Conservation (phyloP, 2,329 filamentous ascomycete genomes). For the Cladosporium sp. region DNA sequence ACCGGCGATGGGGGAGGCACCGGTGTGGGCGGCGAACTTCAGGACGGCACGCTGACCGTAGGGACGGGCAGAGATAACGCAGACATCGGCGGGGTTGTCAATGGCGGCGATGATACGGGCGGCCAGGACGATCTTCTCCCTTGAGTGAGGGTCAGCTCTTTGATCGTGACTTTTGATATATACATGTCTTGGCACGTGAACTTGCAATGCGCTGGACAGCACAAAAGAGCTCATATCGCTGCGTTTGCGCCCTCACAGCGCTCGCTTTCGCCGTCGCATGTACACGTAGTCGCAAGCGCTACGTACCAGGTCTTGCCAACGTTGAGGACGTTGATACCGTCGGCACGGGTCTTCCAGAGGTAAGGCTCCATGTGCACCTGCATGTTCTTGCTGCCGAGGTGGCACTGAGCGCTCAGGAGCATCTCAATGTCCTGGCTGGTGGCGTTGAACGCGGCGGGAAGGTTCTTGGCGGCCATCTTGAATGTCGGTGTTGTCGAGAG, state of each 20-base stretch:
- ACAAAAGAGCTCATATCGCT: conserved; percentile 1
- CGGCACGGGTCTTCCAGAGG: conserved; percentile 98
- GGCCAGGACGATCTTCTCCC: conserved; percentile 99
- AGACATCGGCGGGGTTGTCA: conserved; percentile 99
- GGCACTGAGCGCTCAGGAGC: conserved; percentile 93
- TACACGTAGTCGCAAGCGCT: background rate
- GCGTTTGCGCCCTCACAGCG: background rate
- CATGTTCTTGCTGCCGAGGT: conserved; percentile 98
- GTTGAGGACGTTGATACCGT: conserved; percentile 98
- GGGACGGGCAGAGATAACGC: conserved; percentile 98
- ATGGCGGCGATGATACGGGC: conserved; percentile 98
- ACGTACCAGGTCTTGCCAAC: conserved; percentile 99
- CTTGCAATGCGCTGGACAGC: background rate
- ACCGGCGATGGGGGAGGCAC: conserved; percentile 95
- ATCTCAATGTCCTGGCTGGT: conserved; percentile 99
- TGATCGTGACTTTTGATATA: background rate
- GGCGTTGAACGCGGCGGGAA: conserved; percentile 93
- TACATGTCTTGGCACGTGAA: conserved; percentile 6
- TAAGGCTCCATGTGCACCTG: conserved; percentile 99
- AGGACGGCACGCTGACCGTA: conserved; percentile 99
- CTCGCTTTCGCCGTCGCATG: background rate
- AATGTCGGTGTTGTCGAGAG: conserved; percentile 42
- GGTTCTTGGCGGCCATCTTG: conserved; percentile 91
- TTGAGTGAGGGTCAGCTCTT: conserved; percentile 35
- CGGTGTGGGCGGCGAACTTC: conserved; percentile 99